Base-by-base conservation (phyloP, 306 rosid genomes). In the Rosa rugosa region DNA sequence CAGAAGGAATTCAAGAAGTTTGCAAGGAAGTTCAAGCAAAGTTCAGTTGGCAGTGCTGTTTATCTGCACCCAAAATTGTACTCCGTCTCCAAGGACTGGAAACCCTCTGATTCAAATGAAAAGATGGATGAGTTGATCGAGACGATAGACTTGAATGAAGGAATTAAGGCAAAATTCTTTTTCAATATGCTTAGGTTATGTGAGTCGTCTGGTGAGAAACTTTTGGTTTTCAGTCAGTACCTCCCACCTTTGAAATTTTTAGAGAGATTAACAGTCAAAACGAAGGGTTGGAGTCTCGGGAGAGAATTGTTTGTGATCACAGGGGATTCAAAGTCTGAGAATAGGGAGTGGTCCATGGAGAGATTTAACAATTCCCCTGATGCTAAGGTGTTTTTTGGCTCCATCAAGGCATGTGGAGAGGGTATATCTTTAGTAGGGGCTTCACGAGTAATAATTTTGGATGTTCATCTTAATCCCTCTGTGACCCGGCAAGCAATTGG, bases 401-500 rank as follows among this genome's bases (percentile, higher is more conserved):
- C 99, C 5, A 95, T 95, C 68, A 95, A 95, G 87, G 99, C 99
- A 2, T 95, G 99, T 56, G 99, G 99, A 34, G 99, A 95, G 83
- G 99, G 99, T 12, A 95, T 95, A 63, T 95, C 99, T 20, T 75
- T 93, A 80, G 98, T 95, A 66, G 99, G 99, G 62, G 99, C 99
- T 36, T 95, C 99, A 11, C 95, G 97, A 23, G 75, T 95, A 25
- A 79, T 95, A 17, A 86, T 95, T 20, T 78, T 95, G 80, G 99
- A 95, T 66, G 91, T 95, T 22, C 99, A 87, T 81, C 89, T 95
- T 4, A 95, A 95, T 76, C 99, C 99, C 0, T 95, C 99, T 1
- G 98, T 95, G 56, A 91, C 98, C 44, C 93, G 99, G 31, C 99
- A 95, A 80, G 99, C 98, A 69, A 88, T 95, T 22, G 99, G 99